Percentiles rank a stretch among this genome's conserved stretches.
Conservation (phyloP, 1,284 basidiomycete species). For the Leccinum cinnamomeum region DNA sequence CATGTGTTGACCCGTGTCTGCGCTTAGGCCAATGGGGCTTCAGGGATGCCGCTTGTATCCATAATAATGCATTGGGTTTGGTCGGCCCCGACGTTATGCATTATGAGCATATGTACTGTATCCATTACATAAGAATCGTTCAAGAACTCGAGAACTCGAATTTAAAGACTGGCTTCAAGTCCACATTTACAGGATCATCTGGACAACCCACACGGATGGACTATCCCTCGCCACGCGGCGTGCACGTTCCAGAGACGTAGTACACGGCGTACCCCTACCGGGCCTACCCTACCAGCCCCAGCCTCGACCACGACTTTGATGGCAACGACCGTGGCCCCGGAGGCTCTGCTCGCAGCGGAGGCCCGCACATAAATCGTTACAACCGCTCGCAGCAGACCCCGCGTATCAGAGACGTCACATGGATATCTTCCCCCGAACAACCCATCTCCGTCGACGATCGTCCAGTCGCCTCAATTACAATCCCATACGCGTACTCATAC, state of each 20-base stretch:
- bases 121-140: not conserved
- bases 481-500: not conserved
- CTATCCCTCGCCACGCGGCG: too few species aligned
- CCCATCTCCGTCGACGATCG: not conserved
- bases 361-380: slow-evolving; percentile 23
- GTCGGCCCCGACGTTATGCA: too few species aligned
- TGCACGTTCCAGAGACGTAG: too few species aligned
- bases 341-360: not conserved
- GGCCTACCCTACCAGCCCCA: not conserved
- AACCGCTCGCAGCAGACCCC: slow-evolving; percentile 25
- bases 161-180: too few species aligned
- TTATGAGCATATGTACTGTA: too few species aligned
- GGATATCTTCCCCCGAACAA: slow-evolving; percentile 23
- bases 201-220: too few species aligned
- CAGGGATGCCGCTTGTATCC: slow-evolving; percentile 36
- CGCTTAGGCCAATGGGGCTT: slow-evolving; percentile 62
- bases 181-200: too few species aligned
- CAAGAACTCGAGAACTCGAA: too few species aligned
- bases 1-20: not conserved
- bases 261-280: too few species aligned
- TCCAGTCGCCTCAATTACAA: not conserved
- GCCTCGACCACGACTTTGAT: slow-evolving; percentile 8
- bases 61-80: too few species aligned
- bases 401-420: slow-evolving; percentile 23
- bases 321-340: not conserved